phyloP scores from a whole-genome alignment of 495 filamentous ascomycete genomes.

The Aspergillus campestris region DNA sequence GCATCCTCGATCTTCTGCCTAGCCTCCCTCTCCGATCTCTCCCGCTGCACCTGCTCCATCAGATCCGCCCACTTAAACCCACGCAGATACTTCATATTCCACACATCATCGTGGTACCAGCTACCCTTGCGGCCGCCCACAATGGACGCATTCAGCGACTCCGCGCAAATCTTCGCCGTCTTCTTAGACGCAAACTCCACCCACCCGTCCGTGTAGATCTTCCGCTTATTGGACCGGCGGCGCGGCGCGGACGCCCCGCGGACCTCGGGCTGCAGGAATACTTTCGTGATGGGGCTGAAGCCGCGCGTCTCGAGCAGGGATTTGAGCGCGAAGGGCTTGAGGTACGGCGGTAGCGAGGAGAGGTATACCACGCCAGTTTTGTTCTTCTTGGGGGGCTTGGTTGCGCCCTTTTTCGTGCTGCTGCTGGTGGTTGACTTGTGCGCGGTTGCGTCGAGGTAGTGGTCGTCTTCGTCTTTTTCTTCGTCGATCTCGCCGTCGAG shows the following conservation, averaged over 20 bases:
- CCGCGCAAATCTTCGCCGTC: slow-evolving; percentile 76
- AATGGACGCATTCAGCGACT: slow-evolving; percentile 71
- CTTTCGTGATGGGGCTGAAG: slow-evolving; percentile 58
- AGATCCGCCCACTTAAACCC: slow-evolving; percentile 75
- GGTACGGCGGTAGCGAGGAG: slow-evolving; percentile 86
- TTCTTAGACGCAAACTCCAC: slow-evolving; percentile 74
- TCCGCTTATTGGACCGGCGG: slow-evolving; percentile 79
- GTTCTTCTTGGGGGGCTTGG: slow-evolving; percentile 24
- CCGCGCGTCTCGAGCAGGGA: slow-evolving; percentile 70
- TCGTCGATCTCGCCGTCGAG: slow-evolving; percentile 7
- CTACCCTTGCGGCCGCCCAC: slow-evolving; percentile 83
- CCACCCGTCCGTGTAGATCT: slow-evolving; percentile 86
- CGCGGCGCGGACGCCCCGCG: slow-evolving; percentile 47
- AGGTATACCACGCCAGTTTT: slow-evolving; percentile 78
- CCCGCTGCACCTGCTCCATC: slow-evolving; percentile 61
- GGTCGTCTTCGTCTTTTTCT: slow-evolving; percentile 9
- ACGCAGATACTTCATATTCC: slow-evolving; percentile 70
- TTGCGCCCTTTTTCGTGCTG: slow-evolving; percentile 14
- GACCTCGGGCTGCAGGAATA: slow-evolving; percentile 83
- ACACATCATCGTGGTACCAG: slow-evolving; percentile 90
- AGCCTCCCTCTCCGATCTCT: slow-evolving; percentile 74
- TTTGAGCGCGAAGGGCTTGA: slow-evolving; percentile 79
- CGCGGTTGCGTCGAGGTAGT: slow-evolving; percentile 12
- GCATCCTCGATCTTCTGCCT: slow-evolving; percentile 74
- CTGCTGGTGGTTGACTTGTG: slow-evolving; percentile 5